Evolutionary conservation across 1,139 yeast species (phyloP).

Genomic region (Diutina siamensis): DNA sequence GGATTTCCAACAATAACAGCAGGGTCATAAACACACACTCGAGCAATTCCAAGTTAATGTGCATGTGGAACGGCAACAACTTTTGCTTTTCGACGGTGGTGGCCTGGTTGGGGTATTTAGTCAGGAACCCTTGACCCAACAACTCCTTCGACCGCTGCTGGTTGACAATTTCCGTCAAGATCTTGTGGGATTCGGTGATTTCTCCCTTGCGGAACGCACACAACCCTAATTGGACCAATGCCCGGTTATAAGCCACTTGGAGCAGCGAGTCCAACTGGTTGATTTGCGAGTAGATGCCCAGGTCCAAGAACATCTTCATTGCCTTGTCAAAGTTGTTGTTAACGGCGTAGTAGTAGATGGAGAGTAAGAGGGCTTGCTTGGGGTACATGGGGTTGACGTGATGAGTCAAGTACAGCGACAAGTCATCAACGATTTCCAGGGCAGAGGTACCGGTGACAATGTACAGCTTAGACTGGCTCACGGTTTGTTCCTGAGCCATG

Average conservation of each 20-base stretch:
- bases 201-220: conserved; percentile 91
- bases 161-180: conserved; percentile 79
- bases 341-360: conserved; percentile 84
- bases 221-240: conserved; percentile 89
- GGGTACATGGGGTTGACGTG: conserved; percentile 61
- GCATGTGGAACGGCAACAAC: conserved; percentile 95
- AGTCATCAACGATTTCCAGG: conserved; percentile 44
- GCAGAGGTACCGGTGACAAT: conserved; percentile 12
- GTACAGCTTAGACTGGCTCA: conserved; percentile 39
- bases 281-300: conserved; percentile 74
- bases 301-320: conserved; percentile 74
- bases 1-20: conserved; percentile 84
- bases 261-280: conserved; percentile 75
- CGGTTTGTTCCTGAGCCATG: conserved; percentile 52
- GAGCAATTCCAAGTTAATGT: conserved; percentile 86
- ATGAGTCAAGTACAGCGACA: conserved; percentile 54
- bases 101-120: conserved; percentile 49
- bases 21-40: conserved; percentile 92
- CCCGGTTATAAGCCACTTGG: conserved; percentile 90
- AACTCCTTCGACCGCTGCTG: conserved; percentile 84
- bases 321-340: conserved; percentile 77
- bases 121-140: conserved; percentile 83
- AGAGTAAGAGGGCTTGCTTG: conserved; percentile 75
- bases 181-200: conserved; percentile 78
- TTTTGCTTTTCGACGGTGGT: conserved; percentile 63